Evolutionary conservation across 202 grass and related monocot genomes (phyloP).

Genomic region (Thinopyrum obtusiflorum): DNA sequence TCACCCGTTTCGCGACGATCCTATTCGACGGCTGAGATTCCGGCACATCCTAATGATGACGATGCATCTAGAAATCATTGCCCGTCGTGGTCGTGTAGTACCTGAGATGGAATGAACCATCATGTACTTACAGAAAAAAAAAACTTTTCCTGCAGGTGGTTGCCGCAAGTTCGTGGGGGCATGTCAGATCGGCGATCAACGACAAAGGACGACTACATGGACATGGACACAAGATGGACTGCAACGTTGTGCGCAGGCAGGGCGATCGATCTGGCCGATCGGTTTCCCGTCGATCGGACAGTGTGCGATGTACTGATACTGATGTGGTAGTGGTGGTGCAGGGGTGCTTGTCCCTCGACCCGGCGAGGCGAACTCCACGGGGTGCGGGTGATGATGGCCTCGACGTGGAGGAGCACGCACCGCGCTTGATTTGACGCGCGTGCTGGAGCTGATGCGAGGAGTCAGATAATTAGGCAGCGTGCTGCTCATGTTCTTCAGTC

Average conservation of each 20-base stretch:
- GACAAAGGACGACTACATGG: not conserved
- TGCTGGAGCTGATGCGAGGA: not conserved
- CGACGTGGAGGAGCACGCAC: not conserved
- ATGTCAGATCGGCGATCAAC: slow-evolving; percentile 1
- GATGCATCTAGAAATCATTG: not conserved
- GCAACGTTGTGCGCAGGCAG: slow-evolving; percentile 25
- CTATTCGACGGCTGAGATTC: not conserved
- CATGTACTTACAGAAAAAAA: slow-evolving; percentile 20
- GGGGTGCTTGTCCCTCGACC: not conserved
- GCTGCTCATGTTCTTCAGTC: not conserved
- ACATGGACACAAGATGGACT: not conserved
- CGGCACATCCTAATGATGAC: not conserved
- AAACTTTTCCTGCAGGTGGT: not conserved
- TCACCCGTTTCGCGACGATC: not conserved
- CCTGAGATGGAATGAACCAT: not conserved
- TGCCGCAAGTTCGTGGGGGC: not conserved
- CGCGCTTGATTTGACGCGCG: not conserved
- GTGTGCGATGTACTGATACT: not conserved
- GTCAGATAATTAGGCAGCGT: no score
- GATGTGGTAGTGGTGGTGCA: not conserved
- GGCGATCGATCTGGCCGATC: not conserved
- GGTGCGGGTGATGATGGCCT: not conserved
- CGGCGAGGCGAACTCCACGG: not conserved
- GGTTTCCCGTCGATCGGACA: not conserved
- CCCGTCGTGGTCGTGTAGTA: not conserved